A percentile compares a stretch with the other conserved stretches of the same genome.
Conservation (phyloP, 305 asterid species). For the Solanum chacoense region DNA sequence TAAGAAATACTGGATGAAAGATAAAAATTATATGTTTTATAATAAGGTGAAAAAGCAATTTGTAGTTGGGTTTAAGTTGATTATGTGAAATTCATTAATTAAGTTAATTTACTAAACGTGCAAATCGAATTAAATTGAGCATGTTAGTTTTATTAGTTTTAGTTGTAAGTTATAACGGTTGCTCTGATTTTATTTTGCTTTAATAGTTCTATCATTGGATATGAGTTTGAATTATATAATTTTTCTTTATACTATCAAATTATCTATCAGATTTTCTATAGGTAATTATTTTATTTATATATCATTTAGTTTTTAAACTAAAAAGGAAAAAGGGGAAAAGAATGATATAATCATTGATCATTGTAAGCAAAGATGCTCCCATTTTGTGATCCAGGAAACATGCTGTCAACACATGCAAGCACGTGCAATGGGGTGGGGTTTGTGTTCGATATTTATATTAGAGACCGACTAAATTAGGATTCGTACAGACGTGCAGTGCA, state of each 20-base stretch:
- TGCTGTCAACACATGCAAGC: conserved; percentile 8
- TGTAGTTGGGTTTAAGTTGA: neutral
- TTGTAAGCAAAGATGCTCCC: neutral
- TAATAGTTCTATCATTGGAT: neutral
- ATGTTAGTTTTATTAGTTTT: neutral
- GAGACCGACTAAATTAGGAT: no score
- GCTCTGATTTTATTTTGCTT: neutral
- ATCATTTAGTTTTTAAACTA: neutral
- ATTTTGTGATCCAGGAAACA: neutral
- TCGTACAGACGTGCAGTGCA: no score
- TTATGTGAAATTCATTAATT: neutral
- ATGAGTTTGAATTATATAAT: no score
- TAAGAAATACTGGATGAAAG: neutral
- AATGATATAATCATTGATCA: neutral
- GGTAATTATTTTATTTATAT: neutral
- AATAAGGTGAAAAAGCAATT: neutral
- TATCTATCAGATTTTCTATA: neutral
- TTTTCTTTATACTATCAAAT: neutral
- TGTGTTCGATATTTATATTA: no score
- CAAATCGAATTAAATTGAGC: neutral
- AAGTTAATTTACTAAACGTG: neutral
- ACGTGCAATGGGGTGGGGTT: neutral
- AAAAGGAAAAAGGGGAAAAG: neutral
- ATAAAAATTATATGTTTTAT: no score
- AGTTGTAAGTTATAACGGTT: neutral